phyloP scores from a whole-genome alignment of 352 stramenopile genomes.

The Saprolegnia diclina region DNA sequence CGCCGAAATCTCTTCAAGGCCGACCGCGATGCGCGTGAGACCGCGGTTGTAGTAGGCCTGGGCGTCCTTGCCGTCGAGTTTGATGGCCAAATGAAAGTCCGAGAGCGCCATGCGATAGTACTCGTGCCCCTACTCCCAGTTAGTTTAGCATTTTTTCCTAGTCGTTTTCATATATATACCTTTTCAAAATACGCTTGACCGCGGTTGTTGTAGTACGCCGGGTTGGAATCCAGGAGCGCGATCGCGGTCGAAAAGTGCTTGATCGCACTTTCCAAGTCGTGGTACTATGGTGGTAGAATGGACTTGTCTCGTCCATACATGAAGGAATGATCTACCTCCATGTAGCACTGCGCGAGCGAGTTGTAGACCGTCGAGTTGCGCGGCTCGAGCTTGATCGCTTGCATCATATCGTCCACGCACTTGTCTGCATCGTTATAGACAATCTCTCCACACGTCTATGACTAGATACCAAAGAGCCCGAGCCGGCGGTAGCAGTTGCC shows the following conservation, averaged over 20 bases:
- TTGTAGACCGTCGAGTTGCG: constrained; percentile 58
- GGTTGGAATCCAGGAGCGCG: constrained; percentile 51
- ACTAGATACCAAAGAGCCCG: constrained; percentile 35
- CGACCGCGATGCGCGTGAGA: constrained; percentile 54
- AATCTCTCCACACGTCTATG: background rate
- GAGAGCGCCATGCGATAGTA: constrained; percentile 40
- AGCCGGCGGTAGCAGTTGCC: constrained; percentile 60
- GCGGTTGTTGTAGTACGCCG: constrained; percentile 57
- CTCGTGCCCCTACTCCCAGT: constrained; percentile 10
- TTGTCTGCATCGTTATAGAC: constrained; percentile 27
- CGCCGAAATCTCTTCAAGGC: constrained; percentile 39
- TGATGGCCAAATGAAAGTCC: constrained; percentile 68
- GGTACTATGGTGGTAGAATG: constrained; percentile 24
- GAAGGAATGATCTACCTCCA: constrained; percentile 32
- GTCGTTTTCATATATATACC: constrained; percentile 26
- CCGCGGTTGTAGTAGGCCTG: constrained; percentile 75
- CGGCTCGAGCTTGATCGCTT: constrained; percentile 61
- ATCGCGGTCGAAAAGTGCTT: constrained; percentile 59
- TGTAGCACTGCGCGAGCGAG: constrained; percentile 56
- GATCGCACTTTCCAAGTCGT: constrained; percentile 48
- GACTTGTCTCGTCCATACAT: background rate
- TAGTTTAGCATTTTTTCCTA: background rate
- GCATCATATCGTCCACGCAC: constrained; percentile 69
- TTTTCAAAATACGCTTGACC: constrained; percentile 69
- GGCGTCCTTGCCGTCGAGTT: constrained; percentile 64